These are phyloP conservation scores for Colletotrichum sp. DNA, from an alignment of 2,329 filamentous ascomycete genomes.

Conservation along the genomic window DNA sequence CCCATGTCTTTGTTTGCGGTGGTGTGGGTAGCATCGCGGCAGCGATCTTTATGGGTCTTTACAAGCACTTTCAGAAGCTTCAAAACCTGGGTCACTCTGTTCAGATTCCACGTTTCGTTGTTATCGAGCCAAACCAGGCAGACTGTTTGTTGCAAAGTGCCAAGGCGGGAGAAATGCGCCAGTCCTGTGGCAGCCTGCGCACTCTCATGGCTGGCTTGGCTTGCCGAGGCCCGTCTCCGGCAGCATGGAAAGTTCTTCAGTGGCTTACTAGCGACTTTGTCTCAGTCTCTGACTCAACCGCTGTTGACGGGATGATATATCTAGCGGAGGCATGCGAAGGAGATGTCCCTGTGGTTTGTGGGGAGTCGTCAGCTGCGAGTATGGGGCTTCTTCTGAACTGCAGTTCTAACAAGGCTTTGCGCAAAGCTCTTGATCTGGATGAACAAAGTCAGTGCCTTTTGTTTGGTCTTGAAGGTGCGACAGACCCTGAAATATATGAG, in stretches of 20 bases:
- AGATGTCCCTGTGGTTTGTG: background rate
- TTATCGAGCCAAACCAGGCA: background rate
- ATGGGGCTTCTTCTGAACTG: background rate
- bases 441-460: background rate
- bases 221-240: background rate
- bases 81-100: background rate
- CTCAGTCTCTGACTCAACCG: background rate
- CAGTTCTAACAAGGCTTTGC: background rate
- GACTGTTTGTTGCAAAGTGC: background rate
- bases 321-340: background rate
- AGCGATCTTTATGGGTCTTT: background rate
- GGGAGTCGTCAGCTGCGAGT: background rate
- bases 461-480: background rate
- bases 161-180: background rate
- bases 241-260: background rate
- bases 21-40: background rate
- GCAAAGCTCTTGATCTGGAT: background rate
- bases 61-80: background rate
- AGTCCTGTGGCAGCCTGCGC: background rate
- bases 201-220: background rate
- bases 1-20: background rate
- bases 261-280: background rate
- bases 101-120: background rate
- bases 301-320: background rate
- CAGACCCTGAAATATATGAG: background rate